Evolutionary conservation across 768 basidiomycete species (phyloP), one percentile per base, ranked within the genome.

Genomic region (Leccinum rimulosum): DNA sequence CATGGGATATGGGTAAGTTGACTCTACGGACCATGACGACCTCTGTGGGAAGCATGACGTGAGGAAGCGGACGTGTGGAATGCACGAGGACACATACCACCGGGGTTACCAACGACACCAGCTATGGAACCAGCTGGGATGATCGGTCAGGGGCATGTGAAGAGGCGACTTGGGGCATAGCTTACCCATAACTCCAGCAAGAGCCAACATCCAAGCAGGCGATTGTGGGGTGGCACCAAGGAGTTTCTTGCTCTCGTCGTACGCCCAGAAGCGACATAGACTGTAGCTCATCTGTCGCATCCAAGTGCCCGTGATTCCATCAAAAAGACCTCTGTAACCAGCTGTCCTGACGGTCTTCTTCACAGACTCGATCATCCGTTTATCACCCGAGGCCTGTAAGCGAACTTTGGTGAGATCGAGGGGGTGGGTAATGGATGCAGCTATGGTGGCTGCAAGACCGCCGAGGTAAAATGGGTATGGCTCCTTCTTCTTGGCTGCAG

Each of bases 211-310:
- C 87, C 87, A 95, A 11, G 90, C 85, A 3, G 92, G 85, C 0
- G 87, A 81, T 63, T 89, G 80, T 66, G 73, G 66, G 74, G 76
- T 79, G 14, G 89, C 88, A 22, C 89, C 89, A 0, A 95, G 66
- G 7, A 88, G 63, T 77, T 88, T 92, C 80, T 94, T 95, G 71
- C 88, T 91, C 76, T 91, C 89, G 62, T 95, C 93, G 72, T 95
- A 93, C 15, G 90, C 91, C 85, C 91, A 94, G 78, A 94, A 95
- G n/a, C 93, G 81, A 72, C 91, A 93, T 71, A 94, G 78, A 47
- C 90, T 93, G 75, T 95, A 95, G 35, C 87, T 90, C 91, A 95
- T 93, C 75, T 96, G 93, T 30, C 93, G 84, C 74, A 96, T 75
- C 85, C 91, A 88, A 28, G 93, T 96, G 31, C 93, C 93, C 3